Base-by-base conservation (phyloP, 1,284 basidiomycete species). In the Ganoderma resinaceum region DNA sequence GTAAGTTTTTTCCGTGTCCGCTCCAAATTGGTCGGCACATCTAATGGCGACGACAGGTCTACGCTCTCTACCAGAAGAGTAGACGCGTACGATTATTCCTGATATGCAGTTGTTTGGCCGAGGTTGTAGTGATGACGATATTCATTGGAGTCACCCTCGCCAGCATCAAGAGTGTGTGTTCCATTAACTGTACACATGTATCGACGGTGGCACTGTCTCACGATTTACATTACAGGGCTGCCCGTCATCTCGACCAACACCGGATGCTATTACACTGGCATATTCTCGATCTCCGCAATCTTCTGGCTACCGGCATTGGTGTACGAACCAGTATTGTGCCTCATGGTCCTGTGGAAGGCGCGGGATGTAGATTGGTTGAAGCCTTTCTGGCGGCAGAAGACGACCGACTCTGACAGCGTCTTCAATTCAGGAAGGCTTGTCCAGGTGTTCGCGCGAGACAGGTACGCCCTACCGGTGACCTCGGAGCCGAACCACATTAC, bases 241-340 rank as follows among this genome's bases (percentile, higher is more conserved):
- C 75, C 77, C 5, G 69, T 78, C 31, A 63, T 76, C 18, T 75
- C 77, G 0, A 77, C 77, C 2, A 65, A 73, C 20, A 74, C 69
- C 0, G 77, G 77, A 37, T 78, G 77, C 63, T 70, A 71, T 20
- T 78, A 77, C 61, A 63, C 70, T 12, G 74, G 72, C 16, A 59
- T 78, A 16, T 62, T 73, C 26, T 71, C 67, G 1, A 40, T 74
- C 23, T 76, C 77, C 2, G 72, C 75, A 0, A 55, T 77, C 1
- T 75, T 78, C 63, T 78, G 77, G 75, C 67, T 75, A 3, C 76
- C 77, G 31, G 75, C 74, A 1, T 65, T 78, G 3, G 40, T 77
- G 6, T 72, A 72, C 16, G 77, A 78, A 42, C 77, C 76, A 1
- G 66, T 78, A 29, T 66, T 78, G 35, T 77, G 72, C 40, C 37